Evolutionary conservation across 2,329 filamentous ascomycete genomes (phyloP).

Genomic region (Orbilia oligospora): DNA sequence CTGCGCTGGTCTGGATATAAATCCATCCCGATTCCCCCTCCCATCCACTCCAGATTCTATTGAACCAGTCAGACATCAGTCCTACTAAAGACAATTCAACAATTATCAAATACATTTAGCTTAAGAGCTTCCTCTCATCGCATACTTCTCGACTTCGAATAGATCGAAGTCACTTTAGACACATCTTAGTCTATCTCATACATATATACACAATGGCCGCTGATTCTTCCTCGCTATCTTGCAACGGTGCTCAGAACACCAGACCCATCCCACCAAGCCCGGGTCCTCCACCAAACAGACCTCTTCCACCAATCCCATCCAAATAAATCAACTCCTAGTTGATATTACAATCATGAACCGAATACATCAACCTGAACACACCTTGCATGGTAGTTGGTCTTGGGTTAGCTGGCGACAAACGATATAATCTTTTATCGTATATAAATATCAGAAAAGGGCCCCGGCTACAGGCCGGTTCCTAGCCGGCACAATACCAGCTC

Average conservation of each 20-base stretch:
- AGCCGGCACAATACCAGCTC: slow-evolving; percentile 15
- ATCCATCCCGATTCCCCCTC: slow-evolving; percentile 60
- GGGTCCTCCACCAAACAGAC: slow-evolving; percentile 64
- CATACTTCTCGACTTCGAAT: slow-evolving; percentile 5
- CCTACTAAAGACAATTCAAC: slow-evolving; percentile 39
- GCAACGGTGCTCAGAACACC: slow-evolving; percentile 63
- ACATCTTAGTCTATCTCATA: not conserved
- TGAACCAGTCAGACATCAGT: slow-evolving; percentile 58
- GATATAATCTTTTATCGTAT: slow-evolving; percentile 12
- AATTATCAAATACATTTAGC: slow-evolving; percentile 25
- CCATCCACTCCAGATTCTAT: slow-evolving; percentile 59
- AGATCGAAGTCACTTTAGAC: slow-evolving; percentile 24
- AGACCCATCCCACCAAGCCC: slow-evolving; percentile 63
- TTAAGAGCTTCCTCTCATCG: slow-evolving; percentile 36
- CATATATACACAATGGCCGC: slow-evolving; percentile 62
- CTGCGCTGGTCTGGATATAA: slow-evolving; percentile 58
- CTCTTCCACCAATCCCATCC: slow-evolving; percentile 64
- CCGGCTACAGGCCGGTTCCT: not conserved
- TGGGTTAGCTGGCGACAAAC: not conserved
- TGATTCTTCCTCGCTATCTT: slow-evolving; percentile 64
- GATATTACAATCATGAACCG: not conserved
- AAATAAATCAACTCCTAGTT: slow-evolving; percentile 48
- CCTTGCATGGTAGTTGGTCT: not conserved
- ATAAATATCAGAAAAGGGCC: no score
- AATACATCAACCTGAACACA: slow-evolving; percentile 21